Evolutionary conservation across 805 yeast genomes (phyloP), one percentile per base, ranked within the genome.

Genomic region (Candida sonorensis): DNA sequence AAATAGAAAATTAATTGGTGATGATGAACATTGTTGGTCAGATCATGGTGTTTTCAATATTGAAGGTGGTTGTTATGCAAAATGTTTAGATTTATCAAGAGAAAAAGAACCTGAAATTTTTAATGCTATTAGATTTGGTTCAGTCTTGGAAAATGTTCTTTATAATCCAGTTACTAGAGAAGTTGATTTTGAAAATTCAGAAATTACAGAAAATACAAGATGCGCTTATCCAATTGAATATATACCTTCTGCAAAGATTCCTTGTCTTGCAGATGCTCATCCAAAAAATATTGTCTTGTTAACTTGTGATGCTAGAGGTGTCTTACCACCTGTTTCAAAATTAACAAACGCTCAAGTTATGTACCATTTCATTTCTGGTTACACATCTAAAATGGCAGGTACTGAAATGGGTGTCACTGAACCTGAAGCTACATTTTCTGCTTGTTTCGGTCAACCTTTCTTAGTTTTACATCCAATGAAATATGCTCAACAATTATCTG

Each of bases 11-110:
- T 75, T 90, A 60, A 90, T 90, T 57, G 98, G 98, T 61, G 98
- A 90, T 62, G 98, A 90, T 60, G 98, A 90, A 69, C 98, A 90
- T 70, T 90, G 97, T 71, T 90, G 98, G 98, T 84, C 97, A 13
- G 94, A 90, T 64, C 70, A 82, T 48, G 98, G 98, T 67, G 97
- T 90, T 38, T 90, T 90, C 80, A 92, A 92, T 76, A 88, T 90
- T 54, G 98, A 90, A 70, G 98, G 98, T 64, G 98, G 98, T 46
- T 90, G 98, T 72, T 90, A 90, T 70, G 97, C 97, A 53, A 90
- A 90, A 68, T 88, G 97, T 69, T 70, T 90, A 45, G 95, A 85
- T 53, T 72, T 90, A 45, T 67, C 85, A 31, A 80, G 70, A 44
- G 97, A 85, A 66, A 90, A 82, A 66, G 98, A 90, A 71, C 98